Conservation (phyloP, 768 basidiomycete species). For the Floccularia luteovirens region DNA sequence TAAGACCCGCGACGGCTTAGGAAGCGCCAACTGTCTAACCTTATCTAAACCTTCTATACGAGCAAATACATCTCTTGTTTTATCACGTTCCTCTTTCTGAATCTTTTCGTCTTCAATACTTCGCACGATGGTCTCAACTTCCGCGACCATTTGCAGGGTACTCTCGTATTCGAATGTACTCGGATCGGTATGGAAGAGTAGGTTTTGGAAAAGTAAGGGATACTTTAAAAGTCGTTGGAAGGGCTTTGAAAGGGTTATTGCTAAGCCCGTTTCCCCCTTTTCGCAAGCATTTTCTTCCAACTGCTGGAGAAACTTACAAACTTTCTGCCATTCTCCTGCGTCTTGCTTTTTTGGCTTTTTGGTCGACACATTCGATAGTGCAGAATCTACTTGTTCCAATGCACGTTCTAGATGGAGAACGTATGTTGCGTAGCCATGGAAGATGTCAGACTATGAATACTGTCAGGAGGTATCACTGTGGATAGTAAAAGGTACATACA, state of each 20-base stretch:
- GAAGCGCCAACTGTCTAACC: conserved; percentile 85
- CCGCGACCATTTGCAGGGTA: conserved; percentile 92
- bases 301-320: conserved; percentile 64
- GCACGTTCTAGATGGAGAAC: conserved; percentile 93
- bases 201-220: conserved; percentile 94
- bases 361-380: conserved; percentile 53
- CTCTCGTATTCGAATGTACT: conserved; percentile 97
- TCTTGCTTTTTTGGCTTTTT: conserved; percentile 84
- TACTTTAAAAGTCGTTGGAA: conserved; percentile 97
- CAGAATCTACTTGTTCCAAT: conserved; percentile 79
- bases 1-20: conserved; percentile 85
- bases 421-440: conserved; percentile 90
- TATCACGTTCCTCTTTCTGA: conserved; percentile 91
- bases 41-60: conserved; percentile 95
- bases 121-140: conserved; percentile 93
- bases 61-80: conserved; percentile 91
- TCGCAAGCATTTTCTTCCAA: conserved; percentile 77
- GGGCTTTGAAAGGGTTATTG: conserved; percentile 93
- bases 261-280: conserved; percentile 89
- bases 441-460: conserved; percentile 92
- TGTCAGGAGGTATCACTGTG: no score
- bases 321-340: conserved; percentile 67
- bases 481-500: conserved; percentile 41
- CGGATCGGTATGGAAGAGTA: conserved; percentile 94
- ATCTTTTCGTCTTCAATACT: conserved; percentile 99